phyloP scores from a whole-genome alignment of 768 basidiomycete genomes.

The Lentinula guzmanii region DNA sequence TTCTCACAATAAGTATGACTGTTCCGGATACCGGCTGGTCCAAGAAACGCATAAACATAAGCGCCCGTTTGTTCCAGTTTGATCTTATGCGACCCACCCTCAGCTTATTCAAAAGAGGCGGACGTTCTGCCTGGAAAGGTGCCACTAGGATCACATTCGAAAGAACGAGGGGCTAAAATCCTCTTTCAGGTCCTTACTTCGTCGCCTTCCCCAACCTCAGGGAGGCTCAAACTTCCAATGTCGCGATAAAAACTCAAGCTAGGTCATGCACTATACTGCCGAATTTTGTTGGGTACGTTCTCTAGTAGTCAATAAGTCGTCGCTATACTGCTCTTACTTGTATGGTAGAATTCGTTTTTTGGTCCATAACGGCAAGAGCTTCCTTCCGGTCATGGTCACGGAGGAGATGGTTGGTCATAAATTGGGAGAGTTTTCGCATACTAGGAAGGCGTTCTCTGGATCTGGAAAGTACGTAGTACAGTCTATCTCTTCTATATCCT shows the following conservation, averaged over 20 bases:
- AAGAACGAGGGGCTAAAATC: not conserved
- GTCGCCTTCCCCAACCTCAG: conserved; percentile 86
- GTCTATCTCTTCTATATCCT: not conserved
- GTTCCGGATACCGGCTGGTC: too few species aligned
- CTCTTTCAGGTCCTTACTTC: conserved; percentile 81
- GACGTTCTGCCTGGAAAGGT: conserved; percentile 88
- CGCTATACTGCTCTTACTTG: not conserved
- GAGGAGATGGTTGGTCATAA: conserved; percentile 99
- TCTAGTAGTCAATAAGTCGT: not conserved
- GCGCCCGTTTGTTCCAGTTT: not conserved
- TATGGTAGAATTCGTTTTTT: conserved; percentile 68
- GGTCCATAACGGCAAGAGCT: conserved; percentile 94
- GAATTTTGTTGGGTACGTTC: conserved; percentile 86
- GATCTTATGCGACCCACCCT: conserved; percentile 56
- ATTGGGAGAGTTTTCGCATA: conserved; percentile 89
- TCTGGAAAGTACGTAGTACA: conserved; percentile 65
- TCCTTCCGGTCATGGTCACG: conserved; percentile 77
- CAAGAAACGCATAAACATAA: not conserved
- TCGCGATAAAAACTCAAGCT: conserved; percentile 85
- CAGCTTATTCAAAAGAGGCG: conserved; percentile 43
- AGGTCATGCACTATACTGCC: conserved; percentile 90
- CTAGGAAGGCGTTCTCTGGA: conserved; percentile 81
- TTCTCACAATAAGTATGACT: too few species aligned
- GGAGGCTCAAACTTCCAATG: conserved; percentile 72
- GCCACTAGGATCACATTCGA: conserved; percentile 4